Evolutionary conservation across 495 filamentous ascomycete genomes (phyloP).

Genomic region (Hyphodiscus hymeniophilus): DNA sequence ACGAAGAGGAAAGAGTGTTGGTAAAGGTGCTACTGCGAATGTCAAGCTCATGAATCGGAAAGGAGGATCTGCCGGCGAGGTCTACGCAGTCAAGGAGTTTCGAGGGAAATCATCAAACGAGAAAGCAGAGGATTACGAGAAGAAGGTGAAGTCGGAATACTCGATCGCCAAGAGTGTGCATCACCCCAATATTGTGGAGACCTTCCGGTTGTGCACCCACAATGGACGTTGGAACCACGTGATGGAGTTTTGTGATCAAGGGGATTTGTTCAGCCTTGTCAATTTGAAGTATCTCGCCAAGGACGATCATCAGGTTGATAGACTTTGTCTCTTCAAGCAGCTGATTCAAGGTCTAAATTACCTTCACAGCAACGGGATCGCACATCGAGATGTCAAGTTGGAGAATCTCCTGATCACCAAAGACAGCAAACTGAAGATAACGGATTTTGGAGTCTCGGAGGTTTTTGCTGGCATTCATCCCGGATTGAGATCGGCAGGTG

Average conservation of each 20-base stretch:
- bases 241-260: slow-evolving; percentile 74
- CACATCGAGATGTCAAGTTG: slow-evolving; percentile 79
- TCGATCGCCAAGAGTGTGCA: slow-evolving; percentile 66
- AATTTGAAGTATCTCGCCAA: slow-evolving; percentile 50
- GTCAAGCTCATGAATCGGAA: slow-evolving; percentile 62
- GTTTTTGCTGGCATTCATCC: slow-evolving; percentile 70
- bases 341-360: slow-evolving; percentile 70
- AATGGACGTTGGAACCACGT: slow-evolving; percentile 68
- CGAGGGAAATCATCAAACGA: slow-evolving; percentile 53
- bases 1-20: slow-evolving; percentile 54
- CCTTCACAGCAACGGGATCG: slow-evolving; percentile 74
- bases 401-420: slow-evolving; percentile 67
- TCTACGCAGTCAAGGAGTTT: slow-evolving; percentile 76
- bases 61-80: slow-evolving; percentile 35
- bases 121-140: slow-evolving; percentile 55
- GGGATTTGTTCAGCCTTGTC: slow-evolving; percentile 64
- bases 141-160: slow-evolving; percentile 76
- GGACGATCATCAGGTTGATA: slow-evolving; percentile 56
- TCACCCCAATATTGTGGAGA: slow-evolving; percentile 75
- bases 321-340: slow-evolving; percentile 75
- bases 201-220: slow-evolving; percentile 57
- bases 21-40: slow-evolving; percentile 64
- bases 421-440: slow-evolving; percentile 67
- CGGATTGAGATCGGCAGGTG: slow-evolving; percentile 52
- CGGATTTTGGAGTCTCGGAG: slow-evolving; percentile 72